Percentiles rank a stretch among this genome's conserved stretches.
phyloP scores from a whole-genome alignment of 1,284 basidiomycete species.

The Mycena sp. region DNA sequence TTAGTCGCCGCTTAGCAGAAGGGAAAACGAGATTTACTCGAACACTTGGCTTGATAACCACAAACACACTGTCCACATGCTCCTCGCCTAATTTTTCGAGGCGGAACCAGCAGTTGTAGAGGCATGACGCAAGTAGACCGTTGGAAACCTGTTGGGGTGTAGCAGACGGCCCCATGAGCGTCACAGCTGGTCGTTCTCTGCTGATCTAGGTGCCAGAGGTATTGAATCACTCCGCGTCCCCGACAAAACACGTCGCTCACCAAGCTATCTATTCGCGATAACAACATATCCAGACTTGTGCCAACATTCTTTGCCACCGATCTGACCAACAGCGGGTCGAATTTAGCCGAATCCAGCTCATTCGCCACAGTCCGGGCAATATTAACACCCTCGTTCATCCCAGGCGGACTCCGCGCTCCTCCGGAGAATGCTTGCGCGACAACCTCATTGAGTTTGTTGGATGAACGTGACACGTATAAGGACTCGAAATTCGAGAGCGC shows the following conservation, averaged over 20 bases:
- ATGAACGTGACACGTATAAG: constrained; percentile 86
- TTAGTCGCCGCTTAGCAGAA: constrained; percentile 6
- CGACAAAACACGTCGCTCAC: constrained; percentile 53
- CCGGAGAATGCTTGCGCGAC: constrained; percentile 78
- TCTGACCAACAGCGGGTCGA: constrained; percentile 88
- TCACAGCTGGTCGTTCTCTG: constrained; percentile 81
- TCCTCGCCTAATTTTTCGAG: constrained; percentile 77
- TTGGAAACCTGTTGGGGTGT: constrained; percentile 84
- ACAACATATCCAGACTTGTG: constrained; percentile 72
- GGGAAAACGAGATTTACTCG: constrained; percentile 51
- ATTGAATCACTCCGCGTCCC: background rate
- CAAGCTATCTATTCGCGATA: constrained; percentile 69
- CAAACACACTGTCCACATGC: constrained; percentile 70
- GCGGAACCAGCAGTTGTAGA: constrained; percentile 83
- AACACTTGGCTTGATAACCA: constrained; percentile 68
- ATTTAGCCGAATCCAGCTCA: constrained; percentile 92
- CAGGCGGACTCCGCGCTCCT: constrained; percentile 75
- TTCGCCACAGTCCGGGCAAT: constrained; percentile 84
- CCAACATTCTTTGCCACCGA: constrained; percentile 80
- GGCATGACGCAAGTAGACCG: constrained; percentile 76
- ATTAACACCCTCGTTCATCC: constrained; percentile 78
- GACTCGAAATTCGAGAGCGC: constrained; percentile 86
- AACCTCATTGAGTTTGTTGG: constrained; percentile 82
- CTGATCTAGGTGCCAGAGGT: constrained; percentile 58
- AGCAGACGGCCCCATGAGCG: constrained; percentile 78